These are phyloP conservation scores for Irpex rosettiformis DNA, from an alignment of 1,284 basidiomycete genomes.

Conservation along the genomic window DNA sequence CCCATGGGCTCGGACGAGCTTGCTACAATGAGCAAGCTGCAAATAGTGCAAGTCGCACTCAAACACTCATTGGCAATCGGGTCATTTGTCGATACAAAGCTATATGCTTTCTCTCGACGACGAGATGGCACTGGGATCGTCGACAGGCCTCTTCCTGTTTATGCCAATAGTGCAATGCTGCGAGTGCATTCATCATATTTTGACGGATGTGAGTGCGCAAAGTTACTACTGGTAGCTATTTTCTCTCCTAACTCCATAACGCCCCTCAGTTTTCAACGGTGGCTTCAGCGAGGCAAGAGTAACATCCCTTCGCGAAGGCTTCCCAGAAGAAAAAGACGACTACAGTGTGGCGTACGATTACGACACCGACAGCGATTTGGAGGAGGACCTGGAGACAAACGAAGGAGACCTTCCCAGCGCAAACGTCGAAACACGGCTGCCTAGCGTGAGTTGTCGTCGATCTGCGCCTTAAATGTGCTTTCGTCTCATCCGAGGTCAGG, in stretches of 20 bases:
- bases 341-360: slow-evolving; percentile 9
- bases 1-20: not conserved
- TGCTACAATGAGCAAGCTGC: not conserved
- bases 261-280: not conserved
- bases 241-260: too few species aligned
- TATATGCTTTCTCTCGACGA: slow-evolving; percentile 16
- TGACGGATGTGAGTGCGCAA: slow-evolving; percentile 12
- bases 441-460: not conserved
- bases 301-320: not conserved
- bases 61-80: slow-evolving; percentile 6
- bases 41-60: slow-evolving; percentile 4
- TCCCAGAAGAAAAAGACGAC: not conserved
- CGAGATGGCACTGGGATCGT: slow-evolving; percentile 5
- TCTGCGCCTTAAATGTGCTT: too few species aligned
- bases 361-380: slow-evolving; percentile 14
- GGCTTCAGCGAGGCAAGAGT: not conserved
- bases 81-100: slow-evolving; percentile 15
- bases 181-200: slow-evolving; percentile 12
- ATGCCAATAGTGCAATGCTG: slow-evolving; percentile 16
- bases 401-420: not conserved
- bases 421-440: not conserved
- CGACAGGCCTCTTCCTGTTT: slow-evolving; percentile 12
- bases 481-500: too few species aligned
- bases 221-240: too few species aligned
- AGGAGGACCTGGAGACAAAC: not conserved